phyloP scores from a whole-genome alignment of 805 yeast species.

The Candida verbasci region DNA sequence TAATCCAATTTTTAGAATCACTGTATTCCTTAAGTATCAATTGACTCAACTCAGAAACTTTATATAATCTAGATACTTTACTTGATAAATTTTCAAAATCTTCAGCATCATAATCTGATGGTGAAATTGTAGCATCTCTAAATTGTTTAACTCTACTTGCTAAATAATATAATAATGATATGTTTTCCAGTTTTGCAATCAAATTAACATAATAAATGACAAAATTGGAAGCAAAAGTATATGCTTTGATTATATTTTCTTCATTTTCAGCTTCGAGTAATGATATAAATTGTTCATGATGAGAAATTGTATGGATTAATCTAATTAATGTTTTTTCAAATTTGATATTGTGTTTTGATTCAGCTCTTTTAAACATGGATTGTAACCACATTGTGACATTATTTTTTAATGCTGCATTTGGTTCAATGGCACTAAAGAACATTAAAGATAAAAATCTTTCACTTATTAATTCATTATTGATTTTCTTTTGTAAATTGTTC shows the following conservation, averaged over 20 bases:
- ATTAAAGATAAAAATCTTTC: conserved; percentile 63
- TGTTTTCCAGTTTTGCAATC: conserved; percentile 61
- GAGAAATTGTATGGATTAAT: conserved; percentile 66
- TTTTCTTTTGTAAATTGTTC: conserved; percentile 43
- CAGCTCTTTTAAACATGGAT: conserved; percentile 45
- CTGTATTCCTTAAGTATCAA: conserved; percentile 55
- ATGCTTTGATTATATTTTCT: conserved; percentile 29
- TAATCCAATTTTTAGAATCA: conserved; percentile 59
- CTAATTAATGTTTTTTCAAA: conserved; percentile 68
- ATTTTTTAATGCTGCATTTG: conserved; percentile 44
- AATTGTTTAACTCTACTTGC: conserved; percentile 78
- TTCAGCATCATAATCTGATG: conserved; percentile 26
- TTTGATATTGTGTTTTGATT: conserved; percentile 34
- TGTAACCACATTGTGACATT: conserved; percentile 67
- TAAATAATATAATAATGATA: conserved; percentile 69
- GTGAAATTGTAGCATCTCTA: conserved; percentile 50
- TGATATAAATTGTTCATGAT: conserved; percentile 61
- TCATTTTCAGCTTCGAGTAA: conserved; percentile 23
- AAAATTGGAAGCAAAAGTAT: conserved; percentile 54
- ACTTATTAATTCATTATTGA: conserved; percentile 52
- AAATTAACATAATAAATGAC: conserved; percentile 55
- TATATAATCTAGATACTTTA: conserved; percentile 46
- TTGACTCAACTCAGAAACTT: conserved; percentile 72
- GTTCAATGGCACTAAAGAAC: conserved; percentile 76
- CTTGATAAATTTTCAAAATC: conserved; percentile 18